These are phyloP conservation scores for Schizophyllum amplum DNA, from an alignment of 1,284 basidiomycete species.

Conservation along the genomic window DNA sequence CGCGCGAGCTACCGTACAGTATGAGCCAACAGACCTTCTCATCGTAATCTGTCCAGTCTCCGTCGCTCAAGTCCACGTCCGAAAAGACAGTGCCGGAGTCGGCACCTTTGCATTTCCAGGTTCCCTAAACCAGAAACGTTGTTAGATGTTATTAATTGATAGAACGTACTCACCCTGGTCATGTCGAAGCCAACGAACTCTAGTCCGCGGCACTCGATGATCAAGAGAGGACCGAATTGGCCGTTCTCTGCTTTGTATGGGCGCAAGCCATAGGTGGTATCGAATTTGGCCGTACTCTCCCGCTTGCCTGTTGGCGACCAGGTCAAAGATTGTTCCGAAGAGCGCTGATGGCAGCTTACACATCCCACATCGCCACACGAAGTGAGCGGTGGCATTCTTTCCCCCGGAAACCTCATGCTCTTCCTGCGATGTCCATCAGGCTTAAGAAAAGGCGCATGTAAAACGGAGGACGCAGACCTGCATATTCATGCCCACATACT, in stretches of 20 bases:
- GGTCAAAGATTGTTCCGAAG: too few relatives aligned
- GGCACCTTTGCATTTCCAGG: slow-evolving; percentile 61
- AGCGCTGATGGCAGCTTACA: too few relatives aligned
- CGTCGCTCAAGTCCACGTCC: slow-evolving; percentile 56
- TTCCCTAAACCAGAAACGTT: slow-evolving; percentile 47
- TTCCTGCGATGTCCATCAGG: slow-evolving; percentile 35
- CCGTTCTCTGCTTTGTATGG: slow-evolving; percentile 56
- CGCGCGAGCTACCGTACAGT: background rate
- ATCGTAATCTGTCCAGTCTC: slow-evolving; percentile 77
- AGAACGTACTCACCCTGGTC: slow-evolving; percentile 37
- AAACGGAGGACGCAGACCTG: slow-evolving; percentile 30
- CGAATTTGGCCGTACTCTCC: slow-evolving; percentile 75
- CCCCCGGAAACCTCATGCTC: slow-evolving; percentile 52
- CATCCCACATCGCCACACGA: slow-evolving; percentile 69
- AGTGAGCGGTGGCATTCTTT: slow-evolving; percentile 61
- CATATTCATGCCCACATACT: slow-evolving; percentile 61
- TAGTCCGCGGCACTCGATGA: slow-evolving; percentile 70
- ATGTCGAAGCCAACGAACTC: slow-evolving; percentile 71
- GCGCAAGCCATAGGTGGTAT: slow-evolving; percentile 36
- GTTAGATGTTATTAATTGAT: too few relatives aligned
- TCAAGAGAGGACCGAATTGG: slow-evolving; percentile 52
- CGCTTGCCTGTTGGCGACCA: slow-evolving; percentile 64
- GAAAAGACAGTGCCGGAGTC: slow-evolving; percentile 42
- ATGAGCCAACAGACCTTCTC: slow-evolving; percentile 49
- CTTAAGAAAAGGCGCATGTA: slow-evolving; percentile 5